Percentiles rank a stretch among this genome's conserved stretches.
These are phyloP conservation scores for Coemansia sp. DNA, from an alignment of 192 early-diverging fungal genomes.

Conservation along the genomic window DNA sequence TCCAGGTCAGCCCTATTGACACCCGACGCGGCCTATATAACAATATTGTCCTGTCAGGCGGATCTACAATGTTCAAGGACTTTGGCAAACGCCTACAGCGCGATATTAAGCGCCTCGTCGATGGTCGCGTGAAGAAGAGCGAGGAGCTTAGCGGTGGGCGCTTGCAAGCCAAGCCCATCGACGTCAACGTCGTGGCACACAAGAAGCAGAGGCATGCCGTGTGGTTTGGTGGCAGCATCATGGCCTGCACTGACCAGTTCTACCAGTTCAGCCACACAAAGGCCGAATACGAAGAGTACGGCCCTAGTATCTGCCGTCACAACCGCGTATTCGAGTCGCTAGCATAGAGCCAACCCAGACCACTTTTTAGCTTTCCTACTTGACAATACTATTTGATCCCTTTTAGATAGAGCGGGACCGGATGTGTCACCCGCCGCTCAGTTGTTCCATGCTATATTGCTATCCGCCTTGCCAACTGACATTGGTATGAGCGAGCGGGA, in stretches of 20 bases:
- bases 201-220: slow-evolving; percentile 99
- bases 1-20: slow-evolving; percentile 97
- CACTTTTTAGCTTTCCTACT: neutral
- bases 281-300: slow-evolving; percentile 96
- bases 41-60: slow-evolving; percentile 99
- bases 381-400: neutral
- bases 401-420: neutral
- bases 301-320: slow-evolving; percentile 90
- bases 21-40: slow-evolving; percentile 95
- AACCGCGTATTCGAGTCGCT: slow-evolving; percentile 80
- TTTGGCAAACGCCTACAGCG: slow-evolving; percentile 92
- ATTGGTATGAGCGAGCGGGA: neutral
- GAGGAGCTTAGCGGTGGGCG: slow-evolving; percentile 73
- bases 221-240: slow-evolving; percentile 96
- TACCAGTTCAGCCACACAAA: slow-evolving; percentile 93
- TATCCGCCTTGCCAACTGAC: neutral
- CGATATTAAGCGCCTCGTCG: slow-evolving; percentile 87
- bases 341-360: slow-evolving; percentile 19
- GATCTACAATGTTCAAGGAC: slow-evolving; percentile 99
- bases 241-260: slow-evolving; percentile 89
- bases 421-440: neutral
- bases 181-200: slow-evolving; percentile 97
- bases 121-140: slow-evolving; percentile 67
- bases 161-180: slow-evolving; percentile 77
- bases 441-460: neutral